Evolutionary conservation across 805 yeast genomes (phyloP), one percentile per base, ranked within the genome.

Genomic region (Metschnikowia santaceciliae): DNA sequence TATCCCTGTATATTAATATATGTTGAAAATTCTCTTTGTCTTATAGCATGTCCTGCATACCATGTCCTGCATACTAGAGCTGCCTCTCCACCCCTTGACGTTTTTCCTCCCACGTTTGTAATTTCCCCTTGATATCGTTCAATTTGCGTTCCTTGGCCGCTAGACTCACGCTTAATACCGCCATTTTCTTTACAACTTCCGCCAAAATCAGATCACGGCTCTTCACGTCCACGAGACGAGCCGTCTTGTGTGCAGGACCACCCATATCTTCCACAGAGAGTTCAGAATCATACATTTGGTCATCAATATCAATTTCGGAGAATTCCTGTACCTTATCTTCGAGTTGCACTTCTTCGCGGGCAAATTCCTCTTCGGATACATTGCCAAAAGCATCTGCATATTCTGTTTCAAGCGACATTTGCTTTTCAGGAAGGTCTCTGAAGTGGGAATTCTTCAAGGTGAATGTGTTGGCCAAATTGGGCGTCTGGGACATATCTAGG

Each of bases 321-420:
- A 15, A 20, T 4, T 32, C 46, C 46, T 42, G 46, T 37, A 42
- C 36, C 15, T 19, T 20, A 44, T 44, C 49, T 23, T 54, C 51
- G 15, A 26, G 43, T 2, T 20, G 22, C 17, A 8, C 30, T 4
- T 19, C 39, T 5, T 39, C 35, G 6, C 5, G 40, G 3, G 14
- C 47, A 6, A 30, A 14, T 11, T 53, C 53, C 3, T 47, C 56
- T n/a, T 50, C 56, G 45, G 48, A 46, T 4, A 55, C 53, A 17
- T 54, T 55, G 14, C 58, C 58, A 32, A 20, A 55, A 4, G 38
- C 37, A 22, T 55, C 58, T 3, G 57, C 58, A 34, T 55, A 55
- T 43, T 55, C 58, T 5, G 32, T 34, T 6, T 51, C 53, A 3
- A 48, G 47, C 11, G 46, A 5, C 17, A 52, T 26, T 4, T 37